Conservation (phyloP, 1,139 yeast genomes). For the Williopsis jadinii region DNA sequence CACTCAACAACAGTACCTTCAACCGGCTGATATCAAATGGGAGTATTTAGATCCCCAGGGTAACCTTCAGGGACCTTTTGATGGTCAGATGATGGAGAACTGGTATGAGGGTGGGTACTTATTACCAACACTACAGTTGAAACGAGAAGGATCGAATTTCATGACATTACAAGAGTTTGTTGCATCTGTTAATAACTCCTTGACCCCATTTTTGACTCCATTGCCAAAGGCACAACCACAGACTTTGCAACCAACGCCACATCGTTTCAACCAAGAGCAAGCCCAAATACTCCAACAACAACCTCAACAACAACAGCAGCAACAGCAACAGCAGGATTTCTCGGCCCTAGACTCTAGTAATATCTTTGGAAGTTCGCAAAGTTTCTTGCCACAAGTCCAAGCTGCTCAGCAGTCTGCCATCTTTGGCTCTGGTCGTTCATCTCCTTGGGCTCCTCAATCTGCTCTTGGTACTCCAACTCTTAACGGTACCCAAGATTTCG, state of each 20-base stretch:
- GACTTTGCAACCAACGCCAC: too few species aligned
- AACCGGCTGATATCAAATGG: conserved; percentile 53
- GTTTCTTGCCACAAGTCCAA: conserved; percentile 13
- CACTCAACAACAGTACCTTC: conserved; percentile 8
- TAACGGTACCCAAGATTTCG: conserved; percentile 6
- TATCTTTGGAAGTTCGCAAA: conserved; percentile 1
- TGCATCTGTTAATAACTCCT: conserved; percentile 38
- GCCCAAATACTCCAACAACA: not conserved
- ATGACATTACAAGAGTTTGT: conserved; percentile 41
- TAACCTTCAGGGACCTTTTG: conserved; percentile 75
- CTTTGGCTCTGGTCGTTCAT: conserved; percentile 14
- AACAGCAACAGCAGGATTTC: too few species aligned
- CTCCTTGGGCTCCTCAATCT: conserved; percentile 18
- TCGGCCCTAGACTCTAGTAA: too few species aligned
- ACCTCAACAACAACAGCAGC: too few species aligned
- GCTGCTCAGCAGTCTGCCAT: conserved; percentile 7
- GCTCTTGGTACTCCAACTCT: not conserved
- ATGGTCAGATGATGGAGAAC: conserved; percentile 67
- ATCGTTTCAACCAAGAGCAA: too few species aligned
- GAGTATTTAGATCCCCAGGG: conserved; percentile 65
- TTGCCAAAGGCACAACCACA: conserved; percentile 24
- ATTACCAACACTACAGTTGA: conserved; percentile 45
- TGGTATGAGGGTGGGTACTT: conserved; percentile 68
- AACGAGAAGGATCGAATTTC: conserved; percentile 45
- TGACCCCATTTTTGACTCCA: conserved; percentile 58